Evolutionary conservation across 2,329 filamentous ascomycete genomes (phyloP).

Genomic region (Penicillium sp.): DNA sequence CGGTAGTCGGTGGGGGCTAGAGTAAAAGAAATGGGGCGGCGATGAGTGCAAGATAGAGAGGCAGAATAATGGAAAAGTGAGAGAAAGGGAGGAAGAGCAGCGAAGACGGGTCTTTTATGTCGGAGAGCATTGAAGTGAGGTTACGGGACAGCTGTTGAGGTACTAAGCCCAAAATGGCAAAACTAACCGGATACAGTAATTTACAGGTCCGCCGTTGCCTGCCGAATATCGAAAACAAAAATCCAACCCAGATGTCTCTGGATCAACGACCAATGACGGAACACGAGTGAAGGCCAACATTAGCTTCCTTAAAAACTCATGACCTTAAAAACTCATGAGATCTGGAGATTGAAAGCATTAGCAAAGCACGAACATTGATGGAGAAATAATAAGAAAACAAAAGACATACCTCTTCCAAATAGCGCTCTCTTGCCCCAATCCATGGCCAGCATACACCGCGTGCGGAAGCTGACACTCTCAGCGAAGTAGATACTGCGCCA

Average conservation of each 20-base stretch:
- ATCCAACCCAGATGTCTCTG: background rate
- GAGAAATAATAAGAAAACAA: background rate
- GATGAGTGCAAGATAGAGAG: too few species aligned
- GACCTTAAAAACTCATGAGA: conserved; percentile 53
- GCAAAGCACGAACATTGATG: background rate
- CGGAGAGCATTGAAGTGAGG: too few species aligned
- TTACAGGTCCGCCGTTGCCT: background rate
- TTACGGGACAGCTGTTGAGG: too few species aligned
- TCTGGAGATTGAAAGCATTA: conserved; percentile 33
- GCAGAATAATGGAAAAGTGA: too few species aligned
- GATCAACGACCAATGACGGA: background rate
- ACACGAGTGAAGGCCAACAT: background rate
- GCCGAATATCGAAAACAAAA: background rate
- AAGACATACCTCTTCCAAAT: conserved; percentile 82
- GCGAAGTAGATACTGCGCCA: conserved; percentile 98
- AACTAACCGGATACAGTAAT: too few species aligned
- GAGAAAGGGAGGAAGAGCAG: too few species aligned
- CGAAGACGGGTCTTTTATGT: too few species aligned
- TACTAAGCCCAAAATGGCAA: too few species aligned
- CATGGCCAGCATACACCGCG: conserved; percentile 86
- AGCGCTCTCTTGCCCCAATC: conserved; percentile 97
- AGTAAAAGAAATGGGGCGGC: too few species aligned
- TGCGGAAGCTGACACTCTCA: conserved; percentile 91
- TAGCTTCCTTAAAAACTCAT: conserved; percentile 48
- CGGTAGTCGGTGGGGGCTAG: too few species aligned